phyloP scores from a whole-genome alignment of 352 stramenopile genomes.

The Saprolegnia diclina region DNA sequence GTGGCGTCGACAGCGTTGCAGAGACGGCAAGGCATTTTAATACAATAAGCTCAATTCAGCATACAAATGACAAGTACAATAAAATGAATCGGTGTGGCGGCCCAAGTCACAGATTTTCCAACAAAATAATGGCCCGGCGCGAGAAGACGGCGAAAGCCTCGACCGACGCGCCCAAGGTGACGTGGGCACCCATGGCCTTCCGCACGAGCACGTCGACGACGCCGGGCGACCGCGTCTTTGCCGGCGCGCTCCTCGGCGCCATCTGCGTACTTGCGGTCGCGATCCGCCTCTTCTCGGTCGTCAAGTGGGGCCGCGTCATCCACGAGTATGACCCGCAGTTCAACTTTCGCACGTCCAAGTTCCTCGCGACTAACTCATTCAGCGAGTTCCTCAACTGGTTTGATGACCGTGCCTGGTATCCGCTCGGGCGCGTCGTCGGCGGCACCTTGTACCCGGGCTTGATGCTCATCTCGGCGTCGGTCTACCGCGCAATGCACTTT shows the following conservation, averaged over 20 bases:
- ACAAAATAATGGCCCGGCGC: background rate
- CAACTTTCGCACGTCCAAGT: constrained; percentile 98
- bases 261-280: constrained; percentile 86
- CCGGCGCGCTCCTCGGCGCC: constrained; percentile 45
- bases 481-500: constrained; percentile 71
- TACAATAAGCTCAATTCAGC: background rate
- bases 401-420: constrained; percentile 94
- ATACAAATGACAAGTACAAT: constrained; percentile 11
- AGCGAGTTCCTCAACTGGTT: constrained; percentile 97
- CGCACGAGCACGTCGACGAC: background rate
- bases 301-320: constrained; percentile 88
- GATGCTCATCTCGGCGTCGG: constrained; percentile 72
- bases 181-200: background rate
- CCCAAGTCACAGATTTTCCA: background rate
- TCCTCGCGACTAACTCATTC: constrained; percentile 85
- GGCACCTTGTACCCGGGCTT: constrained; percentile 92
- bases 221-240: background rate
- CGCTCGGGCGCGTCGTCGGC: constrained; percentile 87
- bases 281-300: constrained; percentile 90
- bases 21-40: too few relatives aligned
- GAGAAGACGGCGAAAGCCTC: constrained; percentile 9
- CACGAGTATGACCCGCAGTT: constrained; percentile 96
- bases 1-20: too few relatives aligned
- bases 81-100: background rate
- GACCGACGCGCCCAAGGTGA: background rate